Conservation (phyloP, 1,139 yeast genomes). For the Saccharomyces uvarum region DNA sequence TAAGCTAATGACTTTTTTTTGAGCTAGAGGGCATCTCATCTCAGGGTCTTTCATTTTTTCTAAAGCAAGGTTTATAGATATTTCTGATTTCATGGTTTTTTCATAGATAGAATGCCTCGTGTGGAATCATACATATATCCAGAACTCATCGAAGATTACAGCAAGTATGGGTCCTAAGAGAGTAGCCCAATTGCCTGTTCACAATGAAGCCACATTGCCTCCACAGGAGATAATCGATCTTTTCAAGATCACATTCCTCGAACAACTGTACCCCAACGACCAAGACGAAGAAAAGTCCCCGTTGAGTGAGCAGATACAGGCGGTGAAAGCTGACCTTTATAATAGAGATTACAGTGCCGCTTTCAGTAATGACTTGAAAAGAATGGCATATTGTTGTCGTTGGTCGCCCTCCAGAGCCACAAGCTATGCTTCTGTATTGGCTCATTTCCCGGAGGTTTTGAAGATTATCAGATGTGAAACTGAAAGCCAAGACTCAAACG, state of each 20-base stretch:
- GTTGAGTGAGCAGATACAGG: slow-evolving; percentile 44
- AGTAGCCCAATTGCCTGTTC: slow-evolving; percentile 18
- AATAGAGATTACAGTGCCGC: slow-evolving; percentile 66
- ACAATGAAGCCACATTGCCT: slow-evolving; percentile 25
- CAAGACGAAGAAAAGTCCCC: slow-evolving; percentile 31
- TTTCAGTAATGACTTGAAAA: slow-evolving; percentile 53
- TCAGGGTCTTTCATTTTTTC: not conserved
- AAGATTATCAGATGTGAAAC: slow-evolving; percentile 30
- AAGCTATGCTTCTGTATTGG: slow-evolving; percentile 61
- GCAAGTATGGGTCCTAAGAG: not conserved
- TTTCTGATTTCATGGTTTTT: not conserved
- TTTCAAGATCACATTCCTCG: slow-evolving; percentile 42
- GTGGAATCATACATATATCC: not conserved
- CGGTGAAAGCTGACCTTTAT: slow-evolving; percentile 60
- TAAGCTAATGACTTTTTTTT: not conserved
- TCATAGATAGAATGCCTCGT: not conserved
- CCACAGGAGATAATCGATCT: slow-evolving; percentile 42
- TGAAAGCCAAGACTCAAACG: slow-evolving; percentile 26
- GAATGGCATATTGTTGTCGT: slow-evolving; percentile 71
- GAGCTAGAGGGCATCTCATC: not conserved
- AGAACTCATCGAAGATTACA: not conserved
- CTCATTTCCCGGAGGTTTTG: slow-evolving; percentile 40
- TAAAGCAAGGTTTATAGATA: not conserved
- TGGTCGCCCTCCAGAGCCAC: slow-evolving; percentile 84
- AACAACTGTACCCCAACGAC: slow-evolving; percentile 34